Base-by-base conservation (phyloP, 2,329 filamentous ascomycete genomes). In the Aspergillus japonicus region DNA sequence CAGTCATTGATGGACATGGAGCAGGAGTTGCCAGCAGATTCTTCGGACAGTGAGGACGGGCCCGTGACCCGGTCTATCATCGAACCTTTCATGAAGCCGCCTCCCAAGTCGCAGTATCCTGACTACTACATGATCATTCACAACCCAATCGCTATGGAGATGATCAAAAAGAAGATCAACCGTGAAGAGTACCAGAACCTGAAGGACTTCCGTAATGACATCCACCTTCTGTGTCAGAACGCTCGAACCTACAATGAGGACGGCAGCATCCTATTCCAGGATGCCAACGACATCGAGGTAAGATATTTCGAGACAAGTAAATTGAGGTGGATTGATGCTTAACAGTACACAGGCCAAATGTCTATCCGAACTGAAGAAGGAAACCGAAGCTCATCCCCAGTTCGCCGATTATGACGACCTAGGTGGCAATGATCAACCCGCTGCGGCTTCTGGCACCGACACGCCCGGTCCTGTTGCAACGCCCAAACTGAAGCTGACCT, bases 191-290 rank as follows among this genome's bases (percentile, higher is more conserved):
- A 99, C 76, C 87, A 86, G 67, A 89, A 85, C 70, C 78, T 97
- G 62, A 87, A 85, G 71, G 91, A 93, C 68, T 87, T 99, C 83
- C 85, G 87, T 57, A 87, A 85, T 66, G 96, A 99, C 71, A 88
- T 99, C 63, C 86, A 87, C 54, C 79, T 94, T 64, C 85, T 99
- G 77, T 95, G 93, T 75, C 87, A 85, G 73, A 99, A 99, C 76
- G 96, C 94, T 66, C 87, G 92, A 74, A 95, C 90, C 2, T 99
- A 96, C 82, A 99, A 99, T 71, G 96, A 99, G 77, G 95, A 98
- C 72, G 90, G 89, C 59, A 97, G 93, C 76, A 82, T 96, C 69
- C 84, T 99, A 56, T 98, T 93, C 79, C 85, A 91, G 70, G 95
- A 99, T 81, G 94, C 94, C 53, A 93, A 93, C 75, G 83, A 89